Percentiles rank a stretch among this genome's conserved stretches.
These are phyloP conservation scores for Cladophialophora immunda DNA, from an alignment of 2,329 filamentous ascomycete species.

Conservation along the genomic window DNA sequence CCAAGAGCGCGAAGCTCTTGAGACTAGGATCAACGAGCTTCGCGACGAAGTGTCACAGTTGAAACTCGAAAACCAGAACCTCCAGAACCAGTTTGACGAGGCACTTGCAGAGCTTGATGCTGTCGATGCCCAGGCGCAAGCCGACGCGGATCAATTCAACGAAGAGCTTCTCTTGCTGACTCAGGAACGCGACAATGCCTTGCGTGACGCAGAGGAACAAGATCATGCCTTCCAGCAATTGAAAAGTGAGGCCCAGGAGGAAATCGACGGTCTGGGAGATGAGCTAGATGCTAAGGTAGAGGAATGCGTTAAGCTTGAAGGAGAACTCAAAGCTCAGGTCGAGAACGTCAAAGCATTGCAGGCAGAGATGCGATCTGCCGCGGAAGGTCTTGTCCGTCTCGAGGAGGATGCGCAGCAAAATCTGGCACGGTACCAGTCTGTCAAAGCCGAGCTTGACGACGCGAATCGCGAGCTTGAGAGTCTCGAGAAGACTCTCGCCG, in stretches of 20 bases:
- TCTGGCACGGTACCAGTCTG: slow-evolving; percentile 77
- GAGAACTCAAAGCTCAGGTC: slow-evolving; percentile 76
- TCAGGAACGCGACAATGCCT: slow-evolving; percentile 83
- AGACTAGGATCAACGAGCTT: slow-evolving; percentile 81
- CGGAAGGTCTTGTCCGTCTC: slow-evolving; percentile 82
- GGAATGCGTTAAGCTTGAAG: slow-evolving; percentile 74
- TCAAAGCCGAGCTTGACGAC: slow-evolving; percentile 83
- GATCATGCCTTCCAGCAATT: slow-evolving; percentile 61
- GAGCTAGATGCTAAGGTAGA: slow-evolving; percentile 77
- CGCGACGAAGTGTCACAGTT: slow-evolving; percentile 87
- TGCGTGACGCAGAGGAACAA: slow-evolving; percentile 74
- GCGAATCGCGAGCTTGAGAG: slow-evolving; percentile 87
- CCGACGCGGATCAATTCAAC: slow-evolving; percentile 80
- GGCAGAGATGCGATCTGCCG: slow-evolving; percentile 90
- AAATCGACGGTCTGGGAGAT: slow-evolving; percentile 65
- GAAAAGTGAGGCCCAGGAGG: slow-evolving; percentile 66
- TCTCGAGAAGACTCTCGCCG: slow-evolving; percentile 82
- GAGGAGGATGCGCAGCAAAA: slow-evolving; percentile 90
- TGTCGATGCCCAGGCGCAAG: slow-evolving; percentile 75
- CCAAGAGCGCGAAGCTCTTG: slow-evolving; percentile 82
- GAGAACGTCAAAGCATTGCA: slow-evolving; percentile 94
- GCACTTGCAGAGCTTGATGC: slow-evolving; percentile 82
- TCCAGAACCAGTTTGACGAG: slow-evolving; percentile 82
- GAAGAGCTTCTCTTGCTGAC: slow-evolving; percentile 82
- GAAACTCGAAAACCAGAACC: slow-evolving; percentile 87